These are phyloP conservation scores for Cyclocybe aegerita DNA, from an alignment of 768 basidiomycete genomes.

Conservation along the genomic window DNA sequence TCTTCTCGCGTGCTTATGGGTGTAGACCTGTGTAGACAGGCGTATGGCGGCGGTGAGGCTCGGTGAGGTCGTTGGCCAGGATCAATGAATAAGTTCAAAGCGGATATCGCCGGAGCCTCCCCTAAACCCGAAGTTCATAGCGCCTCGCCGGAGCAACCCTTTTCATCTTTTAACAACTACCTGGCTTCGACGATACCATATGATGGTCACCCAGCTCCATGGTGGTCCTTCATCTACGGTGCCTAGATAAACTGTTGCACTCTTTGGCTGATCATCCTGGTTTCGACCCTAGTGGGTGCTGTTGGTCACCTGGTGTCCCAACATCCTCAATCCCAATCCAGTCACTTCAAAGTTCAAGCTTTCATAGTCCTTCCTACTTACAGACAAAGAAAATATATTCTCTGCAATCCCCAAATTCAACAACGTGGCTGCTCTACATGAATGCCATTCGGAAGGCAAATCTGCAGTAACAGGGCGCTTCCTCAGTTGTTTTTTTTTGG, in stretches of 20 bases:
- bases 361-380: no score
- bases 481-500: no score
- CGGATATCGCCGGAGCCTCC: neutral
- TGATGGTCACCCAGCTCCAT: slow-evolving; percentile 42
- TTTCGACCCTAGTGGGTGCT: slow-evolving; percentile 35
- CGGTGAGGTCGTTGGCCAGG: neutral
- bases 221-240: slow-evolving; percentile 51
- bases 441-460: no score
- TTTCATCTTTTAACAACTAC: slow-evolving; percentile 68
- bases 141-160: neutral
- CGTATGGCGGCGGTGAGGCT: no score
- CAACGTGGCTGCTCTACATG: no score
- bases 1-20: no score
- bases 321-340: slow-evolving; percentile 19
- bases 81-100: neutral
- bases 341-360: neutral
- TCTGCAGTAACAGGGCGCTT: no score
- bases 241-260: slow-evolving; percentile 61
- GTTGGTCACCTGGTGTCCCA: slow-evolving; percentile 68
- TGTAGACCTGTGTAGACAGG: no score
- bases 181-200: slow-evolving; percentile 56
- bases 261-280: slow-evolving; percentile 62
- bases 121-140: slow-evolving; percentile 10
- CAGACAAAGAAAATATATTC: no score
- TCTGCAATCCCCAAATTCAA: no score